These are phyloP conservation scores for Pseudocercospora fijiensis DNA, from an alignment of 2,329 filamentous ascomycete species.

Conservation along the genomic window DNA sequence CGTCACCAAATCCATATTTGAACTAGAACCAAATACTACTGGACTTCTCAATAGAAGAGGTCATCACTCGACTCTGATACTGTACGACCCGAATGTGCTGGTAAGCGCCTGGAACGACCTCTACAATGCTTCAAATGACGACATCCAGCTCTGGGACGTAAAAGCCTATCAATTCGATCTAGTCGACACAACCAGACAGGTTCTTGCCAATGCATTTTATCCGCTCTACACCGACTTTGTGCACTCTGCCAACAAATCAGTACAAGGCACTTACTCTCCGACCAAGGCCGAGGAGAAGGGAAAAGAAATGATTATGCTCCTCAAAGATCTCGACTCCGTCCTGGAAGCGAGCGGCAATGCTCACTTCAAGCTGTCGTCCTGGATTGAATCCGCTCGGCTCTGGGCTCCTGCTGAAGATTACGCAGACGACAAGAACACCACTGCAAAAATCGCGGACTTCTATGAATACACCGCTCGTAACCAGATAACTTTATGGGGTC, in stretches of 20 bases:
- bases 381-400: slow-evolving; percentile 44
- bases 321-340: slow-evolving; percentile 44
- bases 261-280: slow-evolving; percentile 22
- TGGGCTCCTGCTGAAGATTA: slow-evolving; percentile 28
- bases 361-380: slow-evolving; percentile 46
- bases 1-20: slow-evolving; percentile 50
- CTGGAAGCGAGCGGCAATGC: slow-evolving; percentile 41
- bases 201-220: slow-evolving; percentile 51
- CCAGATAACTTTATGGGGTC: slow-evolving; percentile 54
- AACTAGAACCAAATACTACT: slow-evolving; percentile 46
- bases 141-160: slow-evolving; percentile 43
- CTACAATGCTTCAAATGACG: slow-evolving; percentile 38
- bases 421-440: neutral
- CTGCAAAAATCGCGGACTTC: slow-evolving; percentile 36
- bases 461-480: slow-evolving; percentile 52
- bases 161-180: slow-evolving; percentile 50
- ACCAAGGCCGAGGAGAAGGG: slow-evolving; percentile 32
- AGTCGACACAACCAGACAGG: slow-evolving; percentile 52
- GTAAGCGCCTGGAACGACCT: slow-evolving; percentile 45
- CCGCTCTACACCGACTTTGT: slow-evolving; percentile 43
- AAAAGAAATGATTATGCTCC: slow-evolving; percentile 37
- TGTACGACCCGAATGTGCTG: slow-evolving; percentile 44
- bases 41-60: slow-evolving; percentile 44
- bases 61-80: slow-evolving; percentile 46
- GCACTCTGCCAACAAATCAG: slow-evolving; percentile 35